Conservation (phyloP, 2,329 filamentous ascomycete genomes). For the Fusarium agapanthi region DNA sequence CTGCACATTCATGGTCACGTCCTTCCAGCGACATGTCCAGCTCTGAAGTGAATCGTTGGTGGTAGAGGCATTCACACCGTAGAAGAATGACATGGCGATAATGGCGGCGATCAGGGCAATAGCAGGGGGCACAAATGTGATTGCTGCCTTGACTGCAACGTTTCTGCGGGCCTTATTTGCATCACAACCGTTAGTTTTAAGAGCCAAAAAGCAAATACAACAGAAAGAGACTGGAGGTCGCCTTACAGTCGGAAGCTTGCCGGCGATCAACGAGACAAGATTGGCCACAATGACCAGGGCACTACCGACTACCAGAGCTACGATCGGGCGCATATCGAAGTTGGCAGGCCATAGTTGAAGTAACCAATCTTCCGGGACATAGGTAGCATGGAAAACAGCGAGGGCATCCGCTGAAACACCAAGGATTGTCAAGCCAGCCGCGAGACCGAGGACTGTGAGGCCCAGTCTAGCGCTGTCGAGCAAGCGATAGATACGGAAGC, state of each 20-base stretch:
- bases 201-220: conserved; percentile 10
- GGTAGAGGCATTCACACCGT: conserved; percentile 62
- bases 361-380: conserved; percentile 55
- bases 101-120: conserved; percentile 53
- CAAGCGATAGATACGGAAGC: conserved; percentile 50
- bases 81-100: conserved; percentile 65
- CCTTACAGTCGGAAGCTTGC: conserved; percentile 62
- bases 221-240: neutral
- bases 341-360: conserved; percentile 66
- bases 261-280: conserved; percentile 56
- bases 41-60: conserved; percentile 65
- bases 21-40: conserved; percentile 70
- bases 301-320: conserved; percentile 63
- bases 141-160: conserved; percentile 21
- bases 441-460: conserved; percentile 60
- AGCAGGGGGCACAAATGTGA: conserved; percentile 42
- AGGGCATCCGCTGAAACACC: conserved; percentile 64
- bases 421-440: conserved; percentile 61
- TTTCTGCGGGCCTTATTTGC: conserved; percentile 35
- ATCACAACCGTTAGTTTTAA: conserved; percentile 21
- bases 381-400: conserved; percentile 63
- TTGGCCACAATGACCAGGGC: conserved; percentile 60
- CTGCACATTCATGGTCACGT: conserved; percentile 59
- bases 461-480: conserved; percentile 57
- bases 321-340: conserved; percentile 65